phyloP scores from a whole-genome alignment of 2,329 filamentous ascomycete genomes.

The Laburnicola sp. region DNA sequence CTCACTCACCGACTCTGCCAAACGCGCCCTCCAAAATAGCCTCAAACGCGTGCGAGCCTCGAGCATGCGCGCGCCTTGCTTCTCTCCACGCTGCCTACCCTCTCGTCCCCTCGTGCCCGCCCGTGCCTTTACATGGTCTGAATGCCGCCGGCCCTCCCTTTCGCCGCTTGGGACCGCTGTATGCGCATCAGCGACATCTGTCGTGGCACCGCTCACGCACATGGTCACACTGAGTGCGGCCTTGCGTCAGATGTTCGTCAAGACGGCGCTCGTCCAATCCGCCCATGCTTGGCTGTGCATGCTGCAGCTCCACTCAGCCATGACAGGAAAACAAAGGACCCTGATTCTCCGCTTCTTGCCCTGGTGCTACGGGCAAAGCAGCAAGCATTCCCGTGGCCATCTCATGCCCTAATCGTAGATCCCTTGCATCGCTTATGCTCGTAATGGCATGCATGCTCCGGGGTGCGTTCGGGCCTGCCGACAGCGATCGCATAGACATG shows the following conservation, averaged over 20 bases:
- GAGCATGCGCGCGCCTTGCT: slow-evolving; percentile 24
- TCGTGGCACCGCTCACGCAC: slow-evolving; percentile 30
- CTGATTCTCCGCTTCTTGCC: slow-evolving; percentile 13
- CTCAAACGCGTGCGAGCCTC: slow-evolving; percentile 16
- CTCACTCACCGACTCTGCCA: slow-evolving; percentile 36
- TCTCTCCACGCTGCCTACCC: slow-evolving; percentile 25
- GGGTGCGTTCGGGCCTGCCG: slow-evolving; percentile 15
- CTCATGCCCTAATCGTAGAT: slow-evolving; percentile 5
- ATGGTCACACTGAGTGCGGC: slow-evolving; percentile 26
- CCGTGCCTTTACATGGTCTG: slow-evolving; percentile 21
- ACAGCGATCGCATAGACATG: slow-evolving; percentile 6
- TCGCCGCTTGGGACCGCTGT: slow-evolving; percentile 23
- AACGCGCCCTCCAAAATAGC: slow-evolving; percentile 18
- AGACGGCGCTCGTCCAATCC: slow-evolving; percentile 23
- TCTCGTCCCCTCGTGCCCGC: slow-evolving; percentile 35
- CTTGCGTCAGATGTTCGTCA: slow-evolving; percentile 33
- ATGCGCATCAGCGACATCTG: slow-evolving; percentile 32
- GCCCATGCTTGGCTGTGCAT: slow-evolving; percentile 24
- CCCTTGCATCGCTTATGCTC: slow-evolving; percentile 20
- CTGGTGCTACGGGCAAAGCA: slow-evolving; percentile 2
- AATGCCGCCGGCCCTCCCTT: slow-evolving; percentile 14
- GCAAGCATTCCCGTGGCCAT: slow-evolving; percentile 20
- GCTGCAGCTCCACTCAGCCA: slow-evolving; percentile 18
- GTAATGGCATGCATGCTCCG: slow-evolving; percentile 22
- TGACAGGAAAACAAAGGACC: slow-evolving; percentile 23